Percentiles rank a stretch among this genome's conserved stretches.
Evolutionary conservation across 169 alveolate genomes (phyloP).

Genomic region (Plasmodium gonderi): DNA sequence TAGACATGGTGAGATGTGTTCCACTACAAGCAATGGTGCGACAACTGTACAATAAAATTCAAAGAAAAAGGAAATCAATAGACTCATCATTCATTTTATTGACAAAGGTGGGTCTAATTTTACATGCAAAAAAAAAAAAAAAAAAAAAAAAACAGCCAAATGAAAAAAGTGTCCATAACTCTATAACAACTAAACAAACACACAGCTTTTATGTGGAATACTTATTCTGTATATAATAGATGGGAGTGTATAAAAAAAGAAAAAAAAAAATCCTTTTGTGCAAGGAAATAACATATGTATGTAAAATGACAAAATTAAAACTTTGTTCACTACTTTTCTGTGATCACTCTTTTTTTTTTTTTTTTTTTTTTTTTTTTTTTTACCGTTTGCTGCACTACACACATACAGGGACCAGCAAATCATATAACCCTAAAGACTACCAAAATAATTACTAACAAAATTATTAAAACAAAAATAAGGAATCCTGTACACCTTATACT

Average conservation of each 20-base stretch:
- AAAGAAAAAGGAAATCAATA: not conserved
- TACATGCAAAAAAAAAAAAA: not conserved
- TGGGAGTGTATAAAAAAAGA: not conserved
- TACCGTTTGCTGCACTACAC: no score
- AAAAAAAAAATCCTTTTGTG: not conserved
- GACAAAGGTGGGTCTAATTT: not conserved
- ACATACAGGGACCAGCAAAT: not conserved
- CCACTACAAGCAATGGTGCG: not conserved
- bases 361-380: not conserved
- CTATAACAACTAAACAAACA: no score
- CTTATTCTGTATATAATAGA: no score
- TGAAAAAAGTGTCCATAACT: no score
- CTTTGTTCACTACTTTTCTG: not conserved
- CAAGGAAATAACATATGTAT: not conserved
- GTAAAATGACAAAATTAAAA: not conserved
- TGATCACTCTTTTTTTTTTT: not conserved
- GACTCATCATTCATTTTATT: not conserved
- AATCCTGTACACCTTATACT: constrained; percentile 31
- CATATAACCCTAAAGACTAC: constrained; percentile 47
- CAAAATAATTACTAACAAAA: constrained; percentile 46
- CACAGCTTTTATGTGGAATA: no score
- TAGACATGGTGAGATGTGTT: not conserved
- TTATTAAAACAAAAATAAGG: constrained; percentile 18
- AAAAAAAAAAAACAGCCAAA: not conserved
- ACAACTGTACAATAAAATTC: not conserved